Evolutionary conservation across 495 filamentous ascomycete genomes (phyloP).

Genomic region (Haplographium delicatum): DNA sequence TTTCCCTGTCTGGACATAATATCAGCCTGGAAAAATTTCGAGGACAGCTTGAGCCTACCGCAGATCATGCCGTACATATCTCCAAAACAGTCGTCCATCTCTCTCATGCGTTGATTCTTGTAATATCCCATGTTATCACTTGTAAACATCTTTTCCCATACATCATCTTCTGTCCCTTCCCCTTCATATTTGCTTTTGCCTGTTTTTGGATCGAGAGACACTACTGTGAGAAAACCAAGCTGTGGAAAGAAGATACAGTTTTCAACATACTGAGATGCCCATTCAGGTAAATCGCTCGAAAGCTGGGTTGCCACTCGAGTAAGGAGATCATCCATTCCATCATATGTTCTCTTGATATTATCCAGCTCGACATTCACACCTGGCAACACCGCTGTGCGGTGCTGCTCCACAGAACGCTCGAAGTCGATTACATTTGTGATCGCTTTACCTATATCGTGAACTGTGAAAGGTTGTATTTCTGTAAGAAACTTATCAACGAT

Average conservation of each 20-base stretch:
- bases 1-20: slow-evolving; percentile 66
- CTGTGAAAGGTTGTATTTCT: slow-evolving; percentile 39
- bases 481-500: slow-evolving; percentile 55
- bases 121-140: slow-evolving; percentile 74
- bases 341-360: slow-evolving; percentile 67
- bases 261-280: slow-evolving; percentile 46
- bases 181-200: slow-evolving; percentile 65
- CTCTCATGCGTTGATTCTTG: slow-evolving; percentile 79
- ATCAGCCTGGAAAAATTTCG: too few species aligned
- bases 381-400: slow-evolving; percentile 65
- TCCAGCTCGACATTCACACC: slow-evolving; percentile 77
- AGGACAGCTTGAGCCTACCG: too few species aligned
- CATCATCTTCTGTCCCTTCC: slow-evolving; percentile 42
- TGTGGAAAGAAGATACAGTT: slow-evolving; percentile 83
- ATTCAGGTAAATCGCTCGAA: slow-evolving; percentile 55
- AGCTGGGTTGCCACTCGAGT: slow-evolving; percentile 59
- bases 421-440: slow-evolving; percentile 81
- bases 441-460: slow-evolving; percentile 60
- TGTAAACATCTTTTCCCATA: slow-evolving; percentile 76
- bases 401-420: slow-evolving; percentile 65
- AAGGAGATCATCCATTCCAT: slow-evolving; percentile 70
- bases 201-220: slow-evolving; percentile 56
- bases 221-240: slow-evolving; percentile 81
- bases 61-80: slow-evolving; percentile 81
- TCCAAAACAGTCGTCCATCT: slow-evolving; percentile 76